Conservation (phyloP, 352 stramenopile genomes). For the Globisporangium paddicum region DNA sequence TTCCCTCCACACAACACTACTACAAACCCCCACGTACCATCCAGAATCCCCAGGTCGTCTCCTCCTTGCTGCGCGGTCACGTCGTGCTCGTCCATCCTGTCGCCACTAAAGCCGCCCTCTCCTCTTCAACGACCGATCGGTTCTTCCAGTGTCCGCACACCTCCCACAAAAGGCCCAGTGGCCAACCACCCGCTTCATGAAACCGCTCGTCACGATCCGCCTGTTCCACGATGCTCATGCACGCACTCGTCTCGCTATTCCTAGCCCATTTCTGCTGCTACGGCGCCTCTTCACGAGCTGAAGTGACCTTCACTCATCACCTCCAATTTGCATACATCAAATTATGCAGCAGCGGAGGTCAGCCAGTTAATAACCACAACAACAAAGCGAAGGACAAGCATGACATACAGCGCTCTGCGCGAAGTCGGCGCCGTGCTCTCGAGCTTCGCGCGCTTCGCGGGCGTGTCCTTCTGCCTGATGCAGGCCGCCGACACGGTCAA, state of each 20-base stretch:
- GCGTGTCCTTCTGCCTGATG: slow-evolving; percentile 63
- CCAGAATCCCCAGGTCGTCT: neutral
- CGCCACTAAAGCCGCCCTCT: neutral
- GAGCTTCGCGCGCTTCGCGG: slow-evolving; percentile 74
- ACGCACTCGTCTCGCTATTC: too few relatives aligned
- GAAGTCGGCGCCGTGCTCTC: slow-evolving; percentile 49
- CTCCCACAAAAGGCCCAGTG: neutral
- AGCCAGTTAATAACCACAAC: too few relatives aligned
- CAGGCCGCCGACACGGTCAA: slow-evolving; percentile 79
- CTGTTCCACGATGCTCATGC: too few relatives aligned
- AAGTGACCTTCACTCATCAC: neutral
- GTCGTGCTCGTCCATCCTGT: neutral
- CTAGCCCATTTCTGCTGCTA: neutral
- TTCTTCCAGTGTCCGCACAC: neutral
- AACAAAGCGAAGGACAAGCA: neutral
- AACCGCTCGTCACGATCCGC: slow-evolving; percentile 1
- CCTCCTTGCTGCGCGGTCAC: neutral
- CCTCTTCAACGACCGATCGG: neutral
- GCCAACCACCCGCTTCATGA: neutral
- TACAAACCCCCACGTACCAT: neutral
- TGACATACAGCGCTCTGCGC: slow-evolving; percentile 17
- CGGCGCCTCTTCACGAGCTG: neutral
- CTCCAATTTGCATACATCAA: neutral
- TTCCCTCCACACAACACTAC: neutral
- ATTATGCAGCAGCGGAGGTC: neutral